phyloP scores from a whole-genome alignment of 2,329 filamentous ascomycete species.

The Ophiobolus disseminans region DNA sequence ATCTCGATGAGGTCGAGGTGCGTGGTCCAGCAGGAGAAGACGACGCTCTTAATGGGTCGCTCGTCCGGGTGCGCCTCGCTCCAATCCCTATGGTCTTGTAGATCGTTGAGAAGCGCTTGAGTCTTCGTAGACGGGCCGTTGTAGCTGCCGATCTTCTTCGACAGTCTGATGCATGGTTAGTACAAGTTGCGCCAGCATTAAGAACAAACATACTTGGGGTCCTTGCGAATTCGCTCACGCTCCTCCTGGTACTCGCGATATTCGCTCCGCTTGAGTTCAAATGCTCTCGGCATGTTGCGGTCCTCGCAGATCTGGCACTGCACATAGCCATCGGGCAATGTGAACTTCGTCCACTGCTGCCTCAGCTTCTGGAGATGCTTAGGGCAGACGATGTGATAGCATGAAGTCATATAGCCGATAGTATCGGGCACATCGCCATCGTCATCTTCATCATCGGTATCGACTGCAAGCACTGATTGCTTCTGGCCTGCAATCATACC shows the following conservation, averaged over 20 bases:
- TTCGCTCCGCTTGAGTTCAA: slow-evolving; percentile 69
- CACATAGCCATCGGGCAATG: slow-evolving; percentile 55
- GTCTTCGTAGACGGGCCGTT: slow-evolving; percentile 92
- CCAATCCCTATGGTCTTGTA: slow-evolving; percentile 69
- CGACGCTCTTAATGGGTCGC: slow-evolving; percentile 85
- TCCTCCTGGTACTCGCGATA: slow-evolving; percentile 59
- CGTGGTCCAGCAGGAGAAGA: slow-evolving; percentile 96
- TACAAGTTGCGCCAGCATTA: no score
- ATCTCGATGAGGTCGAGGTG: slow-evolving; percentile 92
- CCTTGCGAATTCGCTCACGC: slow-evolving; percentile 63
- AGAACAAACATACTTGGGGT: no score
- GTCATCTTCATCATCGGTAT: slow-evolving; percentile 51
- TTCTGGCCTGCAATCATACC: slow-evolving; percentile 62
- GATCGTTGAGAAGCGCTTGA: slow-evolving; percentile 76
- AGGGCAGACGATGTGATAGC: slow-evolving; percentile 84
- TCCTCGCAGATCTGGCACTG: slow-evolving; percentile 74
- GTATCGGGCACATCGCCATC: slow-evolving; percentile 62
- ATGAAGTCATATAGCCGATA: slow-evolving; percentile 82
- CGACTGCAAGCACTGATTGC: slow-evolving; percentile 46
- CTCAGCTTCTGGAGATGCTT: slow-evolving; percentile 71
- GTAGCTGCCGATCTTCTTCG: slow-evolving; percentile 72
- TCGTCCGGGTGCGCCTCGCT: slow-evolving; percentile 68
- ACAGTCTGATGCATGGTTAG: no score
- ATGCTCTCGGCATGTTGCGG: slow-evolving; percentile 68
- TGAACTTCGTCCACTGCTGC: slow-evolving; percentile 58